Evolutionary conservation across 495 filamentous ascomycete species (phyloP).

Genomic region (Aspergillus sparsus): DNA sequence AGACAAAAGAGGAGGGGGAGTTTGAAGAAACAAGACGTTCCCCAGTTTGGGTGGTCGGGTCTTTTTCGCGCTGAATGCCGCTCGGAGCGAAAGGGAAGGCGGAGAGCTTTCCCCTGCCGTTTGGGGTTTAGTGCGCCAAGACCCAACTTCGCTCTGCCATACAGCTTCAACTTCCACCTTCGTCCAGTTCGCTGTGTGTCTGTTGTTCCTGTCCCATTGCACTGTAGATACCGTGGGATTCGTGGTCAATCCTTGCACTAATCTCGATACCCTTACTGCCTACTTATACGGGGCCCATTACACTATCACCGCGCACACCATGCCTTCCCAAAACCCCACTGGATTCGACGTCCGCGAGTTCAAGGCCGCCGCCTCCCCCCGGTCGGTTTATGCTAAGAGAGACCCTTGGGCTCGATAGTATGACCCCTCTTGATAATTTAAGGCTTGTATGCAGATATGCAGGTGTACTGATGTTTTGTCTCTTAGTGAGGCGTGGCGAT

Average conservation of each 20-base stretch:
- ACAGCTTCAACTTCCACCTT: constrained; percentile 29
- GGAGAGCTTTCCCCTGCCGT: constrained; percentile 24
- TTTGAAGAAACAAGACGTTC: neutral
- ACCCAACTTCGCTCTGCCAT: constrained; percentile 20
- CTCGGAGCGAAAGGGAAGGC: constrained; percentile 18
- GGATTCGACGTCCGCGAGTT: constrained; percentile 80
- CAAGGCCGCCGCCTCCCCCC: constrained; percentile 62
- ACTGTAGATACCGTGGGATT: constrained; percentile 20
- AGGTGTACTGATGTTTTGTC: constrained; percentile 17
- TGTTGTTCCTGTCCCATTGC: constrained; percentile 16
- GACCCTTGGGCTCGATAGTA: constrained; percentile 89
- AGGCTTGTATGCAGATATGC: constrained; percentile 7
- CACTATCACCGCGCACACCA: constrained; percentile 29
- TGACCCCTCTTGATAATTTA: constrained; percentile 18
- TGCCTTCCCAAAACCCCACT: constrained; percentile 69
- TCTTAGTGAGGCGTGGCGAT: constrained; percentile 88
- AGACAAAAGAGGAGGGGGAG: neutral
- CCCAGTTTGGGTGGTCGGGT: constrained; percentile 9
- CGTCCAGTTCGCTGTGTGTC: neutral
- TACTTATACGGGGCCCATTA: constrained; percentile 6
- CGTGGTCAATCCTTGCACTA: neutral
- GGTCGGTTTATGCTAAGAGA: constrained; percentile 56
- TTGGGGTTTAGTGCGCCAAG: constrained; percentile 40
- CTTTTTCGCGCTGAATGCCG: constrained; percentile 22
- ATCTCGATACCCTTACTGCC: constrained; percentile 3